Percentiles rank a stretch among this genome's conserved stretches.
Evolutionary conservation across 139 green algal genomes (phyloP).

Genomic region (Pedinophyceae sp.): DNA sequence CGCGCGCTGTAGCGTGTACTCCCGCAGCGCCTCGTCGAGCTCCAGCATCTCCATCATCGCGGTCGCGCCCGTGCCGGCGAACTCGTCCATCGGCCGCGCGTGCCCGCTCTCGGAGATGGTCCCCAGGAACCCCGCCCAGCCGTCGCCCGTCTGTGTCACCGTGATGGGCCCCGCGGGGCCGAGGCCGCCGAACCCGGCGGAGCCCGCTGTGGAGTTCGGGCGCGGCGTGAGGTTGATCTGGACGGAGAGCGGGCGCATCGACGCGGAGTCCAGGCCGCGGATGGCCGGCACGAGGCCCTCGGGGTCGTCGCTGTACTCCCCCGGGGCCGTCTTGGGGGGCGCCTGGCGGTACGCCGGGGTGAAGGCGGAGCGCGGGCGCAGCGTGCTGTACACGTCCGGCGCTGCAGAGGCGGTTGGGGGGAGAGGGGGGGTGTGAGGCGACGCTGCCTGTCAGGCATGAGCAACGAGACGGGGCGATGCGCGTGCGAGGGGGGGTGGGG

Average conservation of each 20-base stretch:
- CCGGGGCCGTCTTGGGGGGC: not conserved
- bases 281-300: not conserved
- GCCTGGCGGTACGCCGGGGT: too few relatives aligned
- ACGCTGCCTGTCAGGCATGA: too few relatives aligned
- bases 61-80: too few relatives aligned
- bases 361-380: not conserved
- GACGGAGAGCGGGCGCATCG: not conserved
- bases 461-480: not conserved
- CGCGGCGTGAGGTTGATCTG: not conserved
- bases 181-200: not conserved
- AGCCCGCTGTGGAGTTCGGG: not conserved
- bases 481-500: not conserved
- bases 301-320: not conserved
- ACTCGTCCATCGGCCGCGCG: too few relatives aligned
- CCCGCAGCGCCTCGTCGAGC: not conserved
- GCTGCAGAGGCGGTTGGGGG: not conserved
- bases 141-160: too few relatives aligned
- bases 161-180: not conserved
- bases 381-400: not conserved
- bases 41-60: not conserved
- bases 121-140: too few relatives aligned
- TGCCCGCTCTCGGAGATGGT: too few relatives aligned
- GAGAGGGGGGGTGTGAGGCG: too few relatives aligned
- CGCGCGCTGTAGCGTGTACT: not conserved
- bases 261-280: not conserved